phyloP scores from a whole-genome alignment of 139 green algal species.

The Eudorina sp. region DNA sequence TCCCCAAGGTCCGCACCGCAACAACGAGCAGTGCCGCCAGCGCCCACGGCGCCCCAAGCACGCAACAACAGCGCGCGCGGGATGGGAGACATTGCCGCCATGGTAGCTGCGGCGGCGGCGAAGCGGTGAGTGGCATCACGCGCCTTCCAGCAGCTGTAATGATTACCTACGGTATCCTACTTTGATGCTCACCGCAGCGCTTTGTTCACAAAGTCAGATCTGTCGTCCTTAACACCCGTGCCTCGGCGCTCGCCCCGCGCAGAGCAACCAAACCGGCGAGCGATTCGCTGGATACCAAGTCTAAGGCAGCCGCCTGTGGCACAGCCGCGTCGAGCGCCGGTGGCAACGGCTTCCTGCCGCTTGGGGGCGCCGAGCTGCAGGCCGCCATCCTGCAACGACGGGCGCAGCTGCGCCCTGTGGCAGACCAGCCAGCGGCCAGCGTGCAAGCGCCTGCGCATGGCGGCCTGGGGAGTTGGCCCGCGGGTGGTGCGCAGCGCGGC shows the following conservation, averaged over 20 bases:
- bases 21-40: neutral
- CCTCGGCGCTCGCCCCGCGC: neutral
- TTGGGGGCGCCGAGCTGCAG: constrained; percentile 54
- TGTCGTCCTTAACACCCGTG: no score
- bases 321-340: neutral
- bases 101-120: constrained; percentile 6
- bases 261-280: neutral
- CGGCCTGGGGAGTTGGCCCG: neutral
- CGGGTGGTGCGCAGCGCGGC: neutral
- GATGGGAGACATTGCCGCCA: constrained; percentile 26
- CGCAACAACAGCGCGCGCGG: neutral
- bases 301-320: neutral
- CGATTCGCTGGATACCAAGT: neutral
- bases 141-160: no score
- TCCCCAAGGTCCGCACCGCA: neutral
- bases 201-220: no score
- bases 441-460: neutral
- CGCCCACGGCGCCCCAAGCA: neutral
- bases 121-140: constrained; percentile 24
- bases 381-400: constrained; percentile 63
- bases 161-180: no score
- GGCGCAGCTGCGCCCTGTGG: constrained; percentile 62
- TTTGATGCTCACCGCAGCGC: no score
- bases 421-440: neutral
- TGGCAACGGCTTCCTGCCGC: constrained; percentile 6